Evolutionary conservation across 768 basidiomycete genomes (phyloP), one percentile per base, ranked within the genome.

Genomic region (Lactarius deliciosus): DNA sequence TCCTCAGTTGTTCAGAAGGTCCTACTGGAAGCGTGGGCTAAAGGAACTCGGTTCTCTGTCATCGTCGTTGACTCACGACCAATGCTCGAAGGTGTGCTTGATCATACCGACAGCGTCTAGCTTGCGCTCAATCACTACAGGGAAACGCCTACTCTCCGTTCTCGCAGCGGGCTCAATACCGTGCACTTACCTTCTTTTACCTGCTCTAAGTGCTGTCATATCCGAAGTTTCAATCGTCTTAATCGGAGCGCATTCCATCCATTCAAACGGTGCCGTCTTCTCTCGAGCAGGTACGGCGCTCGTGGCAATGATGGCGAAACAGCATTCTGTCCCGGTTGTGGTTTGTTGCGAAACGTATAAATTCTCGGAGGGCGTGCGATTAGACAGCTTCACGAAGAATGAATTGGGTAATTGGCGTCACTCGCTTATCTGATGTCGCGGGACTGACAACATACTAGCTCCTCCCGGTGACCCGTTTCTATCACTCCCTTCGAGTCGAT

Each of bases 261-360:
- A 96, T 74, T 89, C 96, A 3, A 97, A 99, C 69, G 97, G 97
- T 9, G 87, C 94, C 2, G 91, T 98, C 3, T 96, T 91, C 75
- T 92, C 94, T 13, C 85, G 97, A 60, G 94, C 95, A 0, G 97
- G 97, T 32, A 98, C 96, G 4, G 96, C 96, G 0, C 83, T 95
- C 72, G 94, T 98, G 7, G 93, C 96, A 1, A 96, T 98, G 96
- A 88, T 98, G 83, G 92, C 94, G 1, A 93, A 92, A 76, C 86
- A 86, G 57, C 85, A 90, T 72, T 88, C 87, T 28, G 90, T 98
- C 0, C 96, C 97, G 5, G 95, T 98, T 8, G 86, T 99, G 41
- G 94, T 97, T 30, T 98, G 95, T 70, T 97, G 96, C 72, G 97
- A 98, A 78, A 99, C 97, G 5, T 98, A 98, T 80, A 99, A 99